phyloP scores from a whole-genome alignment of 2,329 filamentous ascomycete genomes.

The Venturia pyrina region DNA sequence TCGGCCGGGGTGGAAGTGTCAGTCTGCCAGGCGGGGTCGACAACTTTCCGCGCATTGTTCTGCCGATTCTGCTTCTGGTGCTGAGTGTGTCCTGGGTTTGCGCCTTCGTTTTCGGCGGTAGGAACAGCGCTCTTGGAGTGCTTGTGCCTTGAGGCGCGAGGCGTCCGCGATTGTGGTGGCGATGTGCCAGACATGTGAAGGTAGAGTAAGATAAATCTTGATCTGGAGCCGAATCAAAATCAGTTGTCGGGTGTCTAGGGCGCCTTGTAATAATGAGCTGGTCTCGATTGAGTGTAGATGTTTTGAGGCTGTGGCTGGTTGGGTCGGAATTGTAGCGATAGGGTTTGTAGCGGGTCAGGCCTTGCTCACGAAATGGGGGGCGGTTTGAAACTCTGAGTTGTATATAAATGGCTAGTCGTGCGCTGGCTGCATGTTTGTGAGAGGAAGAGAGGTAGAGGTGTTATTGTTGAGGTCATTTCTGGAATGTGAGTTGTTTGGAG shows the following conservation, averaged over 20 bases:
- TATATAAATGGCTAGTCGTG: not conserved
- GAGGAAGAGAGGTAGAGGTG: not conserved
- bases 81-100: not conserved
- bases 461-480: constrained; percentile 3
- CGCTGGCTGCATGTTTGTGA: not conserved
- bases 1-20: not conserved
- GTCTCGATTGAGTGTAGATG: not conserved
- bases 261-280: not conserved
- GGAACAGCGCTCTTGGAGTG: constrained; percentile 2
- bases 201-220: not conserved
- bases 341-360: not conserved
- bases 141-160: constrained; percentile 6
- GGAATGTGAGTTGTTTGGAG: not conserved
- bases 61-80: not conserved
- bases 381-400: not conserved
- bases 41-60: not conserved
- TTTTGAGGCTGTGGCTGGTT: not conserved
- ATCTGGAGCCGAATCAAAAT: not conserved
- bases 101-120: not conserved
- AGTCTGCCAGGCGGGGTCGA: constrained; percentile 1
- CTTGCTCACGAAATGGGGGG: not conserved
- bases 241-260: not conserved
- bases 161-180: not conserved
- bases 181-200: constrained; percentile 1
- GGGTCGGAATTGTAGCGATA: not conserved